These are phyloP conservation scores for Lasiodiplodia theobromae DNA, from an alignment of 2,329 filamentous ascomycete genomes.

Conservation along the genomic window DNA sequence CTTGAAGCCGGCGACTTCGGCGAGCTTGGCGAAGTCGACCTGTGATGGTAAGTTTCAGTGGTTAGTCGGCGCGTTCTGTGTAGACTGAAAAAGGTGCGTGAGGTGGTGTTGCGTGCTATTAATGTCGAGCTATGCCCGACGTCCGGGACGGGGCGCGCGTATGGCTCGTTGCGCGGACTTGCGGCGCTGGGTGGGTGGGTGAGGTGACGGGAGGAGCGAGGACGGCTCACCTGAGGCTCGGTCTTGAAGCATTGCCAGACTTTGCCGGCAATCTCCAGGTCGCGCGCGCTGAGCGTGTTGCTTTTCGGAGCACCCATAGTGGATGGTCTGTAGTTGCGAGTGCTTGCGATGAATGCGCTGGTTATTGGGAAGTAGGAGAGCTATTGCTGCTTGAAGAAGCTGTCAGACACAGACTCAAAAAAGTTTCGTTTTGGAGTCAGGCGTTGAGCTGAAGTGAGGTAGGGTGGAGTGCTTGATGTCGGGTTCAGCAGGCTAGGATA, in stretches of 20 bases:
- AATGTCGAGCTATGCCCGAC: too few species aligned
- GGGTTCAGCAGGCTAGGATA: background rate
- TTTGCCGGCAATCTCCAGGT: constrained; percentile 11
- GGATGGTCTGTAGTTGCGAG: background rate
- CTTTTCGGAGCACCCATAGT: constrained; percentile 9
- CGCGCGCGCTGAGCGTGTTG: constrained; percentile 8
- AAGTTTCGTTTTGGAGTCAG: background rate
- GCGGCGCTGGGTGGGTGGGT: too few species aligned
- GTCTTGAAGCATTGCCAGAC: constrained; percentile 27
- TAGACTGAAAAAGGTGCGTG: background rate
- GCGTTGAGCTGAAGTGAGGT: background rate
- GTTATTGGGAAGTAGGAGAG: background rate
- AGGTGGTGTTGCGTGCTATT: background rate
- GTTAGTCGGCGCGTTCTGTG: background rate
- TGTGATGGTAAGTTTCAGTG: background rate
- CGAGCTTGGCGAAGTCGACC: constrained; percentile 26
- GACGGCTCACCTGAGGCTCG: constrained; percentile 18
- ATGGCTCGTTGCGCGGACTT: too few species aligned
- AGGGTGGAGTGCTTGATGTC: background rate
- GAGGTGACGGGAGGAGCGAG: background rate
- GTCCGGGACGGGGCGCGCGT: background rate
- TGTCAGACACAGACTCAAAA: background rate
- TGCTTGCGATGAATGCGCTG: background rate
- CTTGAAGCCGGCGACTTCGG: constrained; percentile 22
- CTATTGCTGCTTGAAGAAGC: background rate